These are phyloP conservation scores for Cyberlindnera maritima DNA, from an alignment of 805 yeast species.

Conservation along the genomic window DNA sequence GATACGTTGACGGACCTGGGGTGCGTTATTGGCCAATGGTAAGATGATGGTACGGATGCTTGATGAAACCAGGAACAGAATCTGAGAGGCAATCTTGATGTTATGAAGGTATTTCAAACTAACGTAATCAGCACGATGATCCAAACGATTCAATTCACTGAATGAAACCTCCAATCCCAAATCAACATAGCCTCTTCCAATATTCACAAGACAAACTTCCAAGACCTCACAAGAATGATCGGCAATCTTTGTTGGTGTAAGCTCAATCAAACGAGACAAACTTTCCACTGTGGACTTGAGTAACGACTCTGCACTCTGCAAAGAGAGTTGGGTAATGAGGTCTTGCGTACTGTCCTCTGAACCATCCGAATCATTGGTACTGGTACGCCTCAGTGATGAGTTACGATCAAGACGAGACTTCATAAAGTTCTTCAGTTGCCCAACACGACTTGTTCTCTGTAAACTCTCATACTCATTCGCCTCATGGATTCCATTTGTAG, in stretches of 20 bases:
- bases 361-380: constrained; percentile 2
- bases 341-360: constrained; percentile 17
- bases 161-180: constrained; percentile 72
- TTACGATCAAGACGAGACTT: constrained; percentile 48
- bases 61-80: constrained; percentile 63
- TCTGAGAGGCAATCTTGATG: constrained; percentile 54
- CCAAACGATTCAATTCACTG: constrained; percentile 40
- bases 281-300: constrained; percentile 74
- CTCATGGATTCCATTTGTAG: constrained; percentile 7
- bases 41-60: constrained; percentile 72
- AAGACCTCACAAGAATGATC: constrained; percentile 63
- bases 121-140: constrained; percentile 30
- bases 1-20: constrained; percentile 56
- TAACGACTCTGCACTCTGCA: constrained; percentile 56
- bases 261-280: constrained; percentile 71
- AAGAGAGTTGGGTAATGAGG: constrained; percentile 27
- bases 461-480: constrained; percentile 29
- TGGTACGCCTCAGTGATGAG: constrained; percentile 30
- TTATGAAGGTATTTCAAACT: constrained; percentile 47
- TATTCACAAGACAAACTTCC: constrained; percentile 62
- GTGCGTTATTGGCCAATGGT: constrained; percentile 66
- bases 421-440: constrained; percentile 56
- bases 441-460: constrained; percentile 37
- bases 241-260: constrained; percentile 60
- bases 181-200: constrained; percentile 74